These are phyloP conservation scores for Lecanicillium sp. DNA, from an alignment of 2,329 filamentous ascomycete species.

Conservation along the genomic window DNA sequence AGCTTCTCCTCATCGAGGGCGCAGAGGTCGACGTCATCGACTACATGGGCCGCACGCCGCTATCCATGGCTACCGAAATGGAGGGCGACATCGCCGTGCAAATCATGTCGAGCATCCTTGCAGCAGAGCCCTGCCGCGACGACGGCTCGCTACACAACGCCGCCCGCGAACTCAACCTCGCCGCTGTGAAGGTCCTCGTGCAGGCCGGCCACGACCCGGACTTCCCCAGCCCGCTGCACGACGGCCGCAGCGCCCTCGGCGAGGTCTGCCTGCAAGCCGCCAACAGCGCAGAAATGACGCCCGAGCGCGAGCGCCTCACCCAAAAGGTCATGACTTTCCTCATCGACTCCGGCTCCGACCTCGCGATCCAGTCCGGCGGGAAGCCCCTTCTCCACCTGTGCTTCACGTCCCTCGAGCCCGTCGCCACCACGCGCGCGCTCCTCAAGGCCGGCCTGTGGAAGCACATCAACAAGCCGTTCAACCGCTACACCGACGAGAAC, in stretches of 20 bases:
- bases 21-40: constrained; percentile 56
- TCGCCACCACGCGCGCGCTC: constrained; percentile 50
- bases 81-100: constrained; percentile 47
- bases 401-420: constrained; percentile 49
- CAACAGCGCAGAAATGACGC: constrained; percentile 37
- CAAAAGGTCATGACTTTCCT: constrained; percentile 52
- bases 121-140: constrained; percentile 50
- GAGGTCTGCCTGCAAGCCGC: constrained; percentile 56
- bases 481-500: constrained; percentile 45
- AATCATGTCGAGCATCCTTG: constrained; percentile 50
- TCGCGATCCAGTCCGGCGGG: constrained; percentile 48
- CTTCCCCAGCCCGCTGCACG: constrained; percentile 57
- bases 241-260: constrained; percentile 56
- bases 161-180: constrained; percentile 51
- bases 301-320: constrained; percentile 46
- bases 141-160: constrained; percentile 64
- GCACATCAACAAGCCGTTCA: constrained; percentile 54
- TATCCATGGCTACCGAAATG: constrained; percentile 53
- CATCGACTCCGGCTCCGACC: constrained; percentile 50
- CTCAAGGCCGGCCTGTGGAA: constrained; percentile 61
- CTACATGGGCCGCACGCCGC: constrained; percentile 49
- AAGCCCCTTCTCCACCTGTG: constrained; percentile 56
- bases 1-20: constrained; percentile 49
- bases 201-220: constrained; percentile 57
- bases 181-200: constrained; percentile 50